These are phyloP conservation scores for Rhododendron ferrugineum DNA, from an alignment of 148 eudicot species.

Conservation along the genomic window DNA sequence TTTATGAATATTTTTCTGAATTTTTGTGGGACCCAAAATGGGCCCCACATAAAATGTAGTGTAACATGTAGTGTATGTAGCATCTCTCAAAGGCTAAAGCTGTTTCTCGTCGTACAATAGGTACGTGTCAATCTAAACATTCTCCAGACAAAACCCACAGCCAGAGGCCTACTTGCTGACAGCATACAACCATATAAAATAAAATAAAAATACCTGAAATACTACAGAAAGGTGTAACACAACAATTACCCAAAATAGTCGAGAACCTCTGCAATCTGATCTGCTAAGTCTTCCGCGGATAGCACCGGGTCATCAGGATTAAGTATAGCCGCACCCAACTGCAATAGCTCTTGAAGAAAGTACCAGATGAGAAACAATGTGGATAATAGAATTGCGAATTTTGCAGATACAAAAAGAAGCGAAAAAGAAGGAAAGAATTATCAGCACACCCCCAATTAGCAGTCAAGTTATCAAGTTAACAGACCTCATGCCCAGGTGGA, in stretches of 20 bases:
- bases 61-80: too few species aligned
- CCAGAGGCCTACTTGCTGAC: background rate
- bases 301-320: conserved; percentile 45
- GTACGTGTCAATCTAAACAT: background rate
- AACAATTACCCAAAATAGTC: conserved; percentile 73
- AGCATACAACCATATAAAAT: background rate
- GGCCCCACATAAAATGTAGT: too few species aligned
- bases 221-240: background rate
- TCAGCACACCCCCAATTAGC: background rate
- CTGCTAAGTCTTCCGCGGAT: conserved; percentile 83
- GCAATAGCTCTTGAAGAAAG: conserved; percentile 53
- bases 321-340: conserved; percentile 76
- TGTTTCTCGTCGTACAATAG: background rate
- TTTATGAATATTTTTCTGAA: too few species aligned
- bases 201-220: background rate
- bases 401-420: background rate
- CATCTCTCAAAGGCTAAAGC: background rate
- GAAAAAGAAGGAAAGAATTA: background rate
- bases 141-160: background rate
- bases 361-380: conserved; percentile 33
- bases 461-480: conserved; percentile 24
- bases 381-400: conserved; percentile 6
- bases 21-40: too few species aligned
- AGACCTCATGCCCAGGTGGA: conserved; percentile 98
- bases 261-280: conserved; percentile 85